These are phyloP conservation scores for Litsea cubeba DNA, from an alignment of 164 flowering plant genomes.

Conservation along the genomic window DNA sequence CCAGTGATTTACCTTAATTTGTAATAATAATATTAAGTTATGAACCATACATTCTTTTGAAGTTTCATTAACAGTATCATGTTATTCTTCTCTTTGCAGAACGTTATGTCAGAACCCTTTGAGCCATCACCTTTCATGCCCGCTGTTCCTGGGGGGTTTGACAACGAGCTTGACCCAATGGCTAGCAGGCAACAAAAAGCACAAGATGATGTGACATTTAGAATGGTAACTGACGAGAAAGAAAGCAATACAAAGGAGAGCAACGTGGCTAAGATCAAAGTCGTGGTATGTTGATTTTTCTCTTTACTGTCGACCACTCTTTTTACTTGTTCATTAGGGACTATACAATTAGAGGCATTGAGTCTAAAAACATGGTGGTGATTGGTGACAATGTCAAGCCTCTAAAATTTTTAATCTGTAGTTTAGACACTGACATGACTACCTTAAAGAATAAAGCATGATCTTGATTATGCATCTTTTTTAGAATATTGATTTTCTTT, in stretches of 20 bases:
- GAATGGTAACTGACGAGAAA: conserved; percentile 39
- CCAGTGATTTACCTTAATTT: background rate
- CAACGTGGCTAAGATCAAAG: conserved; percentile 91
- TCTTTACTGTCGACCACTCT: background rate
- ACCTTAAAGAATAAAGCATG: too few relatives aligned
- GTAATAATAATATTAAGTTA: background rate
- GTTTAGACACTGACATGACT: background rate
- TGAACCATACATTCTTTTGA: background rate
- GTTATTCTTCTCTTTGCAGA: conserved; percentile 39
- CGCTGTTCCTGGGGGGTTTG: conserved; percentile 45
- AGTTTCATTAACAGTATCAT: background rate
- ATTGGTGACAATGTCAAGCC: background rate
- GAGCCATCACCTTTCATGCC: conserved; percentile 92
- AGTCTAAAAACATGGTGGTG: background rate
- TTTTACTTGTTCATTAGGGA: background rate
- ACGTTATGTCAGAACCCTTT: conserved; percentile 81
- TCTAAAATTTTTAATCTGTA: too few relatives aligned
- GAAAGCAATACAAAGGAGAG: conserved; percentile 56
- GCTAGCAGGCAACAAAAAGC: conserved; percentile 30
- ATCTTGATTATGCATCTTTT: too few relatives aligned
- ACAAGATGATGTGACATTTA: conserved; percentile 37
- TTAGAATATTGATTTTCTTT: too few relatives aligned
- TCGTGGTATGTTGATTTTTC: conserved; percentile 62
- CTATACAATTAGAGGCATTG: background rate
- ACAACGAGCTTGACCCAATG: conserved; percentile 15